phyloP scores from a whole-genome alignment of 2,329 filamentous ascomycete genomes.

The Leptographium flavum region DNA sequence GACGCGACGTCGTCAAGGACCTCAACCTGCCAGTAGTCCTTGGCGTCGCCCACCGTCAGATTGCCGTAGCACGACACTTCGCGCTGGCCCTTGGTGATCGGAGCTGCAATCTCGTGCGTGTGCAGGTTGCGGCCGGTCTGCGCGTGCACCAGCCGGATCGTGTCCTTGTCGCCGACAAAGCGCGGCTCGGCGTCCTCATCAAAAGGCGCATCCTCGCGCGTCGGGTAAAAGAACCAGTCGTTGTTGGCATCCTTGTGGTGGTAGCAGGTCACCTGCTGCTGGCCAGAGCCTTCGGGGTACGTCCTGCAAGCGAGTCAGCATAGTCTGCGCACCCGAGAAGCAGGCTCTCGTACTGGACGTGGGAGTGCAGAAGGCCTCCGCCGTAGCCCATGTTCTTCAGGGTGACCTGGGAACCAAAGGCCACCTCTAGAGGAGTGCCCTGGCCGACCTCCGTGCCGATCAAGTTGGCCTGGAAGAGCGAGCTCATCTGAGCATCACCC shows the following conservation, averaged over 20 bases:
- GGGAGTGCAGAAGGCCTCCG: conserved; percentile 81
- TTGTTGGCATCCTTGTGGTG: conserved; percentile 99
- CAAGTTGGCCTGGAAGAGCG: conserved; percentile 94
- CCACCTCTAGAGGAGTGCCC: conserved; percentile 86
- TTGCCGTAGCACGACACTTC: conserved; percentile 97
- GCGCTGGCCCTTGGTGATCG: conserved; percentile 74
- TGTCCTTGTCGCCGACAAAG: conserved; percentile 63
- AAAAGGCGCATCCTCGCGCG: conserved; percentile 62
- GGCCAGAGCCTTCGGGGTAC: conserved; percentile 80
- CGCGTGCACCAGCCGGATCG: conserved; percentile 79
- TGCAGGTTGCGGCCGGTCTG: conserved; percentile 96
- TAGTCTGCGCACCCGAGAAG: background rate
- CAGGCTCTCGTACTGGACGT: conserved; percentile 48
- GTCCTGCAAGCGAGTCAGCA: conserved; percentile 31
- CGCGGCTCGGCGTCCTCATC: conserved; percentile 56
- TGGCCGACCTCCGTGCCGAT: conserved; percentile 87
- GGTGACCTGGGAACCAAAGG: conserved; percentile 75
- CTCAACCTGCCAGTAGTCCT: conserved; percentile 94
- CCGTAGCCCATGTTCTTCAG: conserved; percentile 99
- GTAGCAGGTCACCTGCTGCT: conserved; percentile 98
- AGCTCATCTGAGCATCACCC: conserved; percentile 99
- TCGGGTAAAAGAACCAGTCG: conserved; percentile 98
- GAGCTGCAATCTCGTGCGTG: conserved; percentile 80
- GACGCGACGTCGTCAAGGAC: conserved; percentile 83
- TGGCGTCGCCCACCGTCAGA: conserved; percentile 85